phyloP scores from a whole-genome alignment of 306 rosid genomes.

The Vigna hirtella region DNA sequence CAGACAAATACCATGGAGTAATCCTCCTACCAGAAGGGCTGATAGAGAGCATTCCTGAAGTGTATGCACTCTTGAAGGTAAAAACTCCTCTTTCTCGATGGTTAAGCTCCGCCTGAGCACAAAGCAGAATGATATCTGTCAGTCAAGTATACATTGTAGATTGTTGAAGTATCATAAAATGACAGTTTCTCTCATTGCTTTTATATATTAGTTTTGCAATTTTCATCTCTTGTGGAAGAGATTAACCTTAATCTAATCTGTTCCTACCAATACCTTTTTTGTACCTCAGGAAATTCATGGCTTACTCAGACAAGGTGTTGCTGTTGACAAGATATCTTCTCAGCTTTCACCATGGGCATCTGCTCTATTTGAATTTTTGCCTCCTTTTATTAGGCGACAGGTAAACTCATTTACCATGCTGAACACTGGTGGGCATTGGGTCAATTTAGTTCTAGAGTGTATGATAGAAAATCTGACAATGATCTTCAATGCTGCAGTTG shows the following conservation, averaged over 20 bases:
- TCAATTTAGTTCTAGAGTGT: conserved; percentile 8
- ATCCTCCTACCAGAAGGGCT: conserved; percentile 95
- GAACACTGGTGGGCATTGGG: background rate
- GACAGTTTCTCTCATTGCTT: conserved; percentile 11
- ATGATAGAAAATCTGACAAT: conserved; percentile 18
- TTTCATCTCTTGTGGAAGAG: background rate
- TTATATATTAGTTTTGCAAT: conserved; percentile 5
- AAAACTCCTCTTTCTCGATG: background rate
- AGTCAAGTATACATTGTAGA: background rate
- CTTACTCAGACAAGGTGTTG: conserved; percentile 79
- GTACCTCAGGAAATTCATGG: conserved; percentile 89
- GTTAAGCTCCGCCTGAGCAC: background rate
- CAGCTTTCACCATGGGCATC: conserved; percentile 99
- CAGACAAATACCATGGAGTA: conserved; percentile 96
- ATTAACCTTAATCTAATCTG: background rate
- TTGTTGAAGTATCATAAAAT: conserved; percentile 35
- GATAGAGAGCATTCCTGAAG: conserved; percentile 98
- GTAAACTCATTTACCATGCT: conserved; percentile 47
- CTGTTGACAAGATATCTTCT: conserved; percentile 68
- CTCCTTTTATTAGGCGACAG: conserved; percentile 92
- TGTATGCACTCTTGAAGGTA: conserved; percentile 95
- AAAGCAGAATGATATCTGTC: background rate
- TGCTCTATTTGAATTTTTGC: conserved; percentile 93
- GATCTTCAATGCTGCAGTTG: conserved; percentile 61
- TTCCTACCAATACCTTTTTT: conserved; percentile 30